phyloP scores from a whole-genome alignment of 2,329 filamentous ascomycete species.

The Arthrobotrys musiformis region DNA sequence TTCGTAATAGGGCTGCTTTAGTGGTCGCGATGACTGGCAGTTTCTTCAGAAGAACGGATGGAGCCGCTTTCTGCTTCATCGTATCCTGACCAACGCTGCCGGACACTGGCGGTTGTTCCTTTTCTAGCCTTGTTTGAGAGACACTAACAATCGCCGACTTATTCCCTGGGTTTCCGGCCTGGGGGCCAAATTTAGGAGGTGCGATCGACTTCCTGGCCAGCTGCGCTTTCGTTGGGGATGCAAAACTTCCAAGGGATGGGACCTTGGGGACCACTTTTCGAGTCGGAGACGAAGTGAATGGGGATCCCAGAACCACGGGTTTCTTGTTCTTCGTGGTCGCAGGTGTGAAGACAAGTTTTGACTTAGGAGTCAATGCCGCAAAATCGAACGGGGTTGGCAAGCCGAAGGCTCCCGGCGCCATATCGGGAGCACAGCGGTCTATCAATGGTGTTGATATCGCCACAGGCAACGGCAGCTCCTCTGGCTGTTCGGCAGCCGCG shows the following conservation, averaged over 20 bases:
- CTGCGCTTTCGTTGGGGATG: conserved; percentile 39
- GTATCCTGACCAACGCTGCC: background rate
- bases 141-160: conserved; percentile 30
- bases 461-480: background rate
- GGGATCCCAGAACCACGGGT: conserved; percentile 5
- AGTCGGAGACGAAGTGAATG: conserved; percentile 20
- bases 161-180: background rate
- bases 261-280: conserved; percentile 6
- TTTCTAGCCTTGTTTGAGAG: background rate
- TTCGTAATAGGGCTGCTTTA: conserved; percentile 28
- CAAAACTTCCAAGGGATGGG: conserved; percentile 25
- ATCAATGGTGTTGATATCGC: background rate
- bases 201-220: conserved; percentile 13
- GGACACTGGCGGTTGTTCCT: background rate
- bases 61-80: background rate
- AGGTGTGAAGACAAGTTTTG: background rate
- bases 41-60: conserved; percentile 28
- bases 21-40: conserved; percentile 39
- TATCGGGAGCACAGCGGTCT: background rate
- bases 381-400: background rate
- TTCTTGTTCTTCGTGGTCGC: conserved; percentile 10
- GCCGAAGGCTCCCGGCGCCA: background rate
- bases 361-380: background rate
- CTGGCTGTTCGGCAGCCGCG: conserved; percentile 5
- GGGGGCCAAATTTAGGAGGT: conserved; percentile 2